Percentiles rank a stretch among this genome's conserved stretches.
Conservation (phyloP, 306 rosid genomes). For the Acacia acuminata region DNA sequence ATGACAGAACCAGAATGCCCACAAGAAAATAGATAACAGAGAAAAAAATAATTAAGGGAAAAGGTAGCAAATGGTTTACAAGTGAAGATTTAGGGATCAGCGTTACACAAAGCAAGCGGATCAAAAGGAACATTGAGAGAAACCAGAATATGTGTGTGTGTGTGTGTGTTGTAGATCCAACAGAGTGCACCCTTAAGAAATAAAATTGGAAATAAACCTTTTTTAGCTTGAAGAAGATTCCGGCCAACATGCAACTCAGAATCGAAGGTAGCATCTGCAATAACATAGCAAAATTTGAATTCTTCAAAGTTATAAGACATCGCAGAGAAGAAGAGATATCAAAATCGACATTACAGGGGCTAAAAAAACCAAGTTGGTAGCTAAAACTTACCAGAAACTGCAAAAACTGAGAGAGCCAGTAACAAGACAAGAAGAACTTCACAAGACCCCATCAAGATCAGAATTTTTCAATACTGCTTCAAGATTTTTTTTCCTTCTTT, state of each 20-base stretch:
- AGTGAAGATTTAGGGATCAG: neutral
- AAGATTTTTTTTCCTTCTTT: neutral
- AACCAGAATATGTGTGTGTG: neutral
- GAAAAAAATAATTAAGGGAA: neutral
- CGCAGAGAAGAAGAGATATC: neutral
- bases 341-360: neutral
- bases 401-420: slow-evolving; percentile 44
- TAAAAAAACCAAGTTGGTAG: neutral
- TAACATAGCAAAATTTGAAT: neutral
- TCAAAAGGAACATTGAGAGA: neutral
- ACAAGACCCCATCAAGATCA: slow-evolving; percentile 37
- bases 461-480: neutral
- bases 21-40: neutral
- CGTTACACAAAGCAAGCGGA: neutral
- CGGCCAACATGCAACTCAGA: slow-evolving; percentile 54
- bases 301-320: neutral
- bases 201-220: slow-evolving; percentile 47
- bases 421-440: slow-evolving; percentile 44
- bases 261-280: slow-evolving; percentile 59
- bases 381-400: slow-evolving; percentile 51
- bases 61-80: neutral
- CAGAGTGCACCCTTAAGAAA: neutral
- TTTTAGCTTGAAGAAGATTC: slow-evolving; percentile 81
- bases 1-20: neutral
- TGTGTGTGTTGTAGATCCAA: slow-evolving; percentile 26